Conservation (phyloP, 2,329 filamentous ascomycete genomes). For the Fusarium tricinctum region DNA sequence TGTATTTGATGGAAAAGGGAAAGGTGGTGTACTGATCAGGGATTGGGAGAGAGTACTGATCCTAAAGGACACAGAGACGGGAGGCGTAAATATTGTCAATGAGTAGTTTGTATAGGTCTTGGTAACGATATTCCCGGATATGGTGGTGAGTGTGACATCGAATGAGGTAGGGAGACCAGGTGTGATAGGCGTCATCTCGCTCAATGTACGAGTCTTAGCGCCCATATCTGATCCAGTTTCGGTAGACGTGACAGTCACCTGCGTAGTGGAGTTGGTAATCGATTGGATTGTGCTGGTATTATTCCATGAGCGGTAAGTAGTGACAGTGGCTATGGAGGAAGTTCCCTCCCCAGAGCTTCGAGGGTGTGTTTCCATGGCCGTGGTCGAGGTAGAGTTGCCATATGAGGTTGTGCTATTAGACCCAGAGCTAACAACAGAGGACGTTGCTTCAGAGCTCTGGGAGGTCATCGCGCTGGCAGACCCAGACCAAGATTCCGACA, state of each 20-base stretch:
- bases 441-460: background rate
- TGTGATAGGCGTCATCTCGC: slow-evolving; percentile 8
- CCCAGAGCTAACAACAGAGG: slow-evolving; percentile 14
- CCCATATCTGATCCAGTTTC: slow-evolving; percentile 15
- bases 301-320: slow-evolving; percentile 11
- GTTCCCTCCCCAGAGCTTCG: slow-evolving; percentile 9
- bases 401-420: slow-evolving; percentile 31
- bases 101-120: slow-evolving; percentile 5
- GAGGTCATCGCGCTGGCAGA: slow-evolving; percentile 1
- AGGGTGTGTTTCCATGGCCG: slow-evolving; percentile 2
- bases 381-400: slow-evolving; percentile 35
- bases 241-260: slow-evolving; percentile 1
- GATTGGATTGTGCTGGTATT: slow-evolving; percentile 15
- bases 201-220: slow-evolving; percentile 4
- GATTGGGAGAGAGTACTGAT: slow-evolving; percentile 5
- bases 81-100: slow-evolving; percentile 16
- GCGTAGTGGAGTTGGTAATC: slow-evolving; percentile 21
- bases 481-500: background rate
- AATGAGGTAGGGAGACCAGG: slow-evolving; percentile 17
- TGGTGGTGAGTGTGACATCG: slow-evolving; percentile 23
- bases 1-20: slow-evolving; percentile 37
- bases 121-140: slow-evolving; percentile 3
- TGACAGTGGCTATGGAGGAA: slow-evolving; percentile 14
- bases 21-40: slow-evolving; percentile 22
- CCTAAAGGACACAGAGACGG: slow-evolving; percentile 22